Conservation (phyloP, 2,329 filamentous ascomycete genomes). For the Fusarium multiceps region DNA sequence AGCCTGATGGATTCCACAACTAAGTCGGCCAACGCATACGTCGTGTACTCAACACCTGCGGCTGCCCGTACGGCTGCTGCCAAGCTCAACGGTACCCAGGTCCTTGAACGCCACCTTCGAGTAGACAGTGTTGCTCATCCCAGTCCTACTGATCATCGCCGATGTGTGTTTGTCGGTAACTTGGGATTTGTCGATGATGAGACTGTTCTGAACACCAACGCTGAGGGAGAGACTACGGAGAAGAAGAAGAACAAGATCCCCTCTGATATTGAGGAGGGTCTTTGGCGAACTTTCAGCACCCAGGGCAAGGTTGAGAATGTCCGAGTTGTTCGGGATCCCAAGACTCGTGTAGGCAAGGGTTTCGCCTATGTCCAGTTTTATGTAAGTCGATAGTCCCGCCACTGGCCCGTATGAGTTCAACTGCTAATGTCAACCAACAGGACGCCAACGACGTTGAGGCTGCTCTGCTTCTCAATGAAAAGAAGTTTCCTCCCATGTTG, state of each 20-base stretch:
- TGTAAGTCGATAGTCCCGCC: slow-evolving; percentile 55
- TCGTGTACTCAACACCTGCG: slow-evolving; percentile 80
- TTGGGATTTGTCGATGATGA: slow-evolving; percentile 96
- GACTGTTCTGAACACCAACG: slow-evolving; percentile 72
- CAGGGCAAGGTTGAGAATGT: slow-evolving; percentile 90
- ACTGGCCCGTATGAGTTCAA: background rate
- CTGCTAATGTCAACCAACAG: slow-evolving; percentile 50
- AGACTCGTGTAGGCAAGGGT: slow-evolving; percentile 93
- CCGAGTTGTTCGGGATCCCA: slow-evolving; percentile 87
- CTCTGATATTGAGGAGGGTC: slow-evolving; percentile 90
- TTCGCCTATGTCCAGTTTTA: slow-evolving; percentile 98
- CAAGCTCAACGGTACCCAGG: slow-evolving; percentile 82
- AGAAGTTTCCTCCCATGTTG: slow-evolving; percentile 95
- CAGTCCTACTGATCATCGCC: slow-evolving; percentile 80
- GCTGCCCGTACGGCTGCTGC: slow-evolving; percentile 81
- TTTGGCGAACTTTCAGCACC: slow-evolving; percentile 84
- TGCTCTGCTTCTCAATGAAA: slow-evolving; percentile 87
- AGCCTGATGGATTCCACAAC: slow-evolving; percentile 92
- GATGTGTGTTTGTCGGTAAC: slow-evolving; percentile 97
- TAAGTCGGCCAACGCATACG: slow-evolving; percentile 93
- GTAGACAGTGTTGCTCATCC: slow-evolving; percentile 94
- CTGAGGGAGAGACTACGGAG: slow-evolving; percentile 73
- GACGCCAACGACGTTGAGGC: slow-evolving; percentile 89
- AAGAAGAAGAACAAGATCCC: slow-evolving; percentile 81
- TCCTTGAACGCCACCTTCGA: slow-evolving; percentile 88